Evolutionary conservation across 164 flowering plant species (phyloP).

Genomic region (Protea cynaroides): DNA sequence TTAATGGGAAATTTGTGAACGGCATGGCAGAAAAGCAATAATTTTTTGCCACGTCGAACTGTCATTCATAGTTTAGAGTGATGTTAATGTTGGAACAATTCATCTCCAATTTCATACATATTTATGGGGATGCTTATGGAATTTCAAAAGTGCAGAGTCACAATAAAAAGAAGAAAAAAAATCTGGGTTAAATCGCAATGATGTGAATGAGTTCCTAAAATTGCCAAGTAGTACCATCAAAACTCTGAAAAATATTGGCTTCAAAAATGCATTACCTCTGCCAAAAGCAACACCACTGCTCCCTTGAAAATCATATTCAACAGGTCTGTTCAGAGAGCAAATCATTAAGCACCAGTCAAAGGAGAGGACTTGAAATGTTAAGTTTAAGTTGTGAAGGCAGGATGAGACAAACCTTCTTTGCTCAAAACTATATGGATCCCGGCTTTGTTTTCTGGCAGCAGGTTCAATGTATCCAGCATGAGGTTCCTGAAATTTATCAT

Average conservation of each 20-base stretch:
- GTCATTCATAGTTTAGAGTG: too few species aligned
- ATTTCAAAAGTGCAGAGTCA: background rate
- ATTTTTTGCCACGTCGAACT: too few species aligned
- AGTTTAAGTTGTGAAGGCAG: background rate
- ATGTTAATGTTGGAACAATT: too few species aligned
- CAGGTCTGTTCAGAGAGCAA: constrained; percentile 14
- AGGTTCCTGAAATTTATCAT: constrained; percentile 26
- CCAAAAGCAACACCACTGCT: constrained; percentile 19
- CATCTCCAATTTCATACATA: too few species aligned
- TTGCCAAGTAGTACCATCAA: too few species aligned
- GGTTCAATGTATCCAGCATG: constrained; percentile 41
- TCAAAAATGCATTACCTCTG: constrained; percentile 24
- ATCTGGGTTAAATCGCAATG: background rate
- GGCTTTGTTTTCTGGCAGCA: constrained; percentile 15
- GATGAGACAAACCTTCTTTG: constrained; percentile 19
- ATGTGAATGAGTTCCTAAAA: too few species aligned
- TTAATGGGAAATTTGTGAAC: too few species aligned
- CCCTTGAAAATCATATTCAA: constrained; percentile 21
- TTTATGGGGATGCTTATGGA: background rate
- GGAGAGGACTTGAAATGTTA: background rate
- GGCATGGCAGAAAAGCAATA: too few species aligned
- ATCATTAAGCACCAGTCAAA: constrained; percentile 7
- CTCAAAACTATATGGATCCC: constrained; percentile 22
- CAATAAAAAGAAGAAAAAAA: background rate
- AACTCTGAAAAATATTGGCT: background rate